phyloP scores from a whole-genome alignment of 345 rosid genomes.

The Lumnitzera racemosa region DNA sequence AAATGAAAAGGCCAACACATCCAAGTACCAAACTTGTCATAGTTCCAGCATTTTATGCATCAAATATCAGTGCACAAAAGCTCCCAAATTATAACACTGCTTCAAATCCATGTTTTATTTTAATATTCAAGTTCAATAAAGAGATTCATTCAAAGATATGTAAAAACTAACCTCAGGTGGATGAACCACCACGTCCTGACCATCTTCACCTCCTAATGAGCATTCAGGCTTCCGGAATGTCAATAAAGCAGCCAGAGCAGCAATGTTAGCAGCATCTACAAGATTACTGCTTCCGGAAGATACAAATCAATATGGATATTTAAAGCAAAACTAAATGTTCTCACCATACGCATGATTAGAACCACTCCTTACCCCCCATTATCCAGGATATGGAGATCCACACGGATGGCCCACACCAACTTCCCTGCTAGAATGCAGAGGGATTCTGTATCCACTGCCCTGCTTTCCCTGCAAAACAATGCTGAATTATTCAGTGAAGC shows the following conservation, averaged over 20 bases:
- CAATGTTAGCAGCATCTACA: constrained; percentile 95
- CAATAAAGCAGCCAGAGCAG: constrained; percentile 82
- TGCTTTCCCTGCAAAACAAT: constrained; percentile 75
- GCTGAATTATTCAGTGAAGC: constrained; percentile 1
- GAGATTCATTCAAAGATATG: neutral
- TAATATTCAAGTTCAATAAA: too few relatives aligned
- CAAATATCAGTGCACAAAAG: too few relatives aligned
- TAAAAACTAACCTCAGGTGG: constrained; percentile 69
- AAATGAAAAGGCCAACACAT: constrained; percentile 27
- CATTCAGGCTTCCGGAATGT: constrained; percentile 92
- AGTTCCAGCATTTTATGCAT: too few relatives aligned
- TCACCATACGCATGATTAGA: neutral
- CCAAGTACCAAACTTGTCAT: too few relatives aligned
- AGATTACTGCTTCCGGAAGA: constrained; percentile 54
- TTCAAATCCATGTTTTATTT: too few relatives aligned
- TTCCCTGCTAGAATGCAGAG: constrained; percentile 87
- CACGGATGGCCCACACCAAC: constrained; percentile 91
- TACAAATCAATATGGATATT: constrained; percentile 6
- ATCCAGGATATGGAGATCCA: constrained; percentile 91
- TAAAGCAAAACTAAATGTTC: constrained; percentile 2
- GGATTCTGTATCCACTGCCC: constrained; percentile 94
- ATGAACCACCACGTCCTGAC: constrained; percentile 72
- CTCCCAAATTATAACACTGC: too few relatives aligned
- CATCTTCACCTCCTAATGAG: constrained; percentile 76
- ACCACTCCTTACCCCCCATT: constrained; percentile 73